These are phyloP conservation scores for Candolleomyces aberdarensis DNA, from an alignment of 768 basidiomycete genomes.

Conservation along the genomic window DNA sequence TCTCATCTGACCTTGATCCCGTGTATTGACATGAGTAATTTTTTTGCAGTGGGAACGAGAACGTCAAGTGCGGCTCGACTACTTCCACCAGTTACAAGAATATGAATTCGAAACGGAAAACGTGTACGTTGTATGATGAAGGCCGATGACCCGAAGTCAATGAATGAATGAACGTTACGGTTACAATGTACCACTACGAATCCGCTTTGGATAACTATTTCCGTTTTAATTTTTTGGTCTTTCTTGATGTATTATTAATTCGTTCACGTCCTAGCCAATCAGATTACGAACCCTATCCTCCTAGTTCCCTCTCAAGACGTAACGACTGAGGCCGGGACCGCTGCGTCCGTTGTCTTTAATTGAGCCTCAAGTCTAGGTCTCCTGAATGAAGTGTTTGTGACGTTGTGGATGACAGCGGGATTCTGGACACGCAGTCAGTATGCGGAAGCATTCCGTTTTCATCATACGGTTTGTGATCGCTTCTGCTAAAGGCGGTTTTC, in stretches of 20 bases:
- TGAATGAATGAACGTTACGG: neutral
- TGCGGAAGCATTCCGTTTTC: neutral
- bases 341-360: too few relatives aligned
- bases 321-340: neutral
- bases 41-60: slow-evolving; percentile 37
- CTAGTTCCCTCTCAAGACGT: neutral
- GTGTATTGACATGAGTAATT: neutral
- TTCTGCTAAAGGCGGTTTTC: slow-evolving; percentile 5
- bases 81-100: slow-evolving; percentile 49
- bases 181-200: neutral
- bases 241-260: slow-evolving; percentile 2
- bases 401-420: slow-evolving; percentile 2
- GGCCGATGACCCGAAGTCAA: neutral
- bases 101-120: slow-evolving; percentile 57
- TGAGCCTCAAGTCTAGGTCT: too few relatives aligned
- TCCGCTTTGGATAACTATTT: neutral
- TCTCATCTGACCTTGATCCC: slow-evolving; percentile 3
- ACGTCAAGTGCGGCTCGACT: slow-evolving; percentile 50
- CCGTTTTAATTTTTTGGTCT: neutral
- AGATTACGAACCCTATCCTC: neutral
- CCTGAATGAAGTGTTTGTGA: too few relatives aligned
- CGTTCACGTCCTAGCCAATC: neutral
- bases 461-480: neutral
- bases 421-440: slow-evolving; percentile 2
- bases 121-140: slow-evolving; percentile 51